Percentiles rank a stretch among this genome's conserved stretches.
Evolutionary conservation across 164 flowering plant species (phyloP).

Genomic region (Pachysandra terminalis): DNA sequence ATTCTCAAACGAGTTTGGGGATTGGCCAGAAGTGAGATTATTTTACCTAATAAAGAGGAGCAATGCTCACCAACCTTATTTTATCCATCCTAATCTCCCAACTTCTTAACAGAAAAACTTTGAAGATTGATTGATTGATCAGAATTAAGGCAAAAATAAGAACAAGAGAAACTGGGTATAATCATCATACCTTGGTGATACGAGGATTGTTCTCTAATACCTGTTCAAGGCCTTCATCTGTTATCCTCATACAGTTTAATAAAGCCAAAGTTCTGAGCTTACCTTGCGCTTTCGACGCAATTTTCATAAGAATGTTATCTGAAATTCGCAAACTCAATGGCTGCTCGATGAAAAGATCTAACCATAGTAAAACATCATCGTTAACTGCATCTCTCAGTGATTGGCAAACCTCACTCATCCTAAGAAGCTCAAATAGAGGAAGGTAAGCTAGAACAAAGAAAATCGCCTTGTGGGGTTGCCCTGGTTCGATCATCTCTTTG

Average conservation of each 20-base stretch:
- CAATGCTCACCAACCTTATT: slow-evolving; percentile 14
- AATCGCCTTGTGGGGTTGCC: slow-evolving; percentile 61
- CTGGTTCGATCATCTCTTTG: slow-evolving; percentile 16
- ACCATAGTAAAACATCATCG: slow-evolving; percentile 55
- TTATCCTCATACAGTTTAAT: slow-evolving; percentile 39
- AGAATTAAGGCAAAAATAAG: neutral
- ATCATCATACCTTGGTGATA: slow-evolving; percentile 50
- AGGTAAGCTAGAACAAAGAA: slow-evolving; percentile 54
- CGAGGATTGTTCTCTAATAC: slow-evolving; percentile 48
- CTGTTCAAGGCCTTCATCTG: slow-evolving; percentile 57
- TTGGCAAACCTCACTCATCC: slow-evolving; percentile 43
- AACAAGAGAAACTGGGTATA: neutral
- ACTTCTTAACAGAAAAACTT: neutral
- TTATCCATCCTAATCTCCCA: slow-evolving; percentile 8
- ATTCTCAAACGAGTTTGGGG: too few species aligned
- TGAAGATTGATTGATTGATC: too few species aligned
- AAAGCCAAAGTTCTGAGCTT: slow-evolving; percentile 50
- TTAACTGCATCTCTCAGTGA: slow-evolving; percentile 50
- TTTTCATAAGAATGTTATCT: slow-evolving; percentile 35
- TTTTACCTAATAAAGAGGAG: neutral
- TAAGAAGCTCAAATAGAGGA: slow-evolving; percentile 53
- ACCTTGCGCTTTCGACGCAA: slow-evolving; percentile 57
- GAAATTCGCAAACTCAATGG: slow-evolving; percentile 43
- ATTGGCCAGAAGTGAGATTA: neutral
- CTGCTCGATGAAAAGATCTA: slow-evolving; percentile 39